Evolutionary conservation across 192 early-diverging fungal species (phyloP).

Genomic region (Ambispora gerdemannii): DNA sequence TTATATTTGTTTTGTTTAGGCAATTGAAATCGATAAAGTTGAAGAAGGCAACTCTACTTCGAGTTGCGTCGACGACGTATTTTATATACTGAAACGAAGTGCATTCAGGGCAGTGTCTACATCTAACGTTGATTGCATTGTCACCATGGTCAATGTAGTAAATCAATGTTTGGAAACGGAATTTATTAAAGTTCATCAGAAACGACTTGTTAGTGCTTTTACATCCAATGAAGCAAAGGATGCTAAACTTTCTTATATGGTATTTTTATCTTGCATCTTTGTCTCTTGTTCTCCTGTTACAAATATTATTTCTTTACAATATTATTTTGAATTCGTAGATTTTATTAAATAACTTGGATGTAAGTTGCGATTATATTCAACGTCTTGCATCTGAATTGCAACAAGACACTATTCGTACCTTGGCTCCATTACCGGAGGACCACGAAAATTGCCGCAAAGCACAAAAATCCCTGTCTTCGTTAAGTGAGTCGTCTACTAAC

Average conservation of each 20-base stretch:
- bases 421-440: conserved; percentile 30
- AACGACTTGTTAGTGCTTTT: conserved; percentile 53
- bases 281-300: not conserved
- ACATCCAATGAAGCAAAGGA: conserved; percentile 53
- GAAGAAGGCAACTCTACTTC: conserved; percentile 49
- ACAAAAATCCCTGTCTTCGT: conserved; percentile 52
- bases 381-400: conserved; percentile 68
- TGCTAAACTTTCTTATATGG: conserved; percentile 62
- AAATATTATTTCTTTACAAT: not conserved
- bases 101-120: conserved; percentile 72
- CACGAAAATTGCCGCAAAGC: conserved; percentile 56
- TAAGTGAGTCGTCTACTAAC: conserved; percentile 51
- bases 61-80: conserved; percentile 87
- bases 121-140: conserved; percentile 62
- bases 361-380: conserved; percentile 75
- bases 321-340: conserved; percentile 40
- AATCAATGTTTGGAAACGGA: conserved; percentile 66
- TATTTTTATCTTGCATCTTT: conserved; percentile 31
- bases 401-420: conserved; percentile 37
- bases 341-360: conserved; percentile 85
- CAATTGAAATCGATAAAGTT: conserved; percentile 65
- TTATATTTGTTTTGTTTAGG: conserved; percentile 37
- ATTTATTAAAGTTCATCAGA: conserved; percentile 63
- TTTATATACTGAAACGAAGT: conserved; percentile 82
- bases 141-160: conserved; percentile 65